phyloP scores from a whole-genome alignment of 805 yeast genomes.

The Starmerella davenportii region DNA sequence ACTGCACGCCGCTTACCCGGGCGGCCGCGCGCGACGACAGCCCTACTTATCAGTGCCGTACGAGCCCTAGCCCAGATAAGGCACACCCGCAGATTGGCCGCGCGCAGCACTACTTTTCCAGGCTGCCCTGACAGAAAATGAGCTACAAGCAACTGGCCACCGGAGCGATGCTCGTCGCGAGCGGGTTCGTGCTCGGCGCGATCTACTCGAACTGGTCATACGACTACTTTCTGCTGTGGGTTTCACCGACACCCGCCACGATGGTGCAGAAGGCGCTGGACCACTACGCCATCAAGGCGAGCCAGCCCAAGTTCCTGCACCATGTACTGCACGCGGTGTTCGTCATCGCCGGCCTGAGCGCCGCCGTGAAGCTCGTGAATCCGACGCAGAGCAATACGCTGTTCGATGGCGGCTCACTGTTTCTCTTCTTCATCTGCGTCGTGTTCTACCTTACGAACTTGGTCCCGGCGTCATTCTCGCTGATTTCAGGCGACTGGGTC shows the following conservation, averaged over 20 bases:
- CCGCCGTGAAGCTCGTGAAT: slow-evolving; percentile 60
- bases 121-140: too few species aligned
- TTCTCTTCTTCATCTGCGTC: slow-evolving; percentile 50
- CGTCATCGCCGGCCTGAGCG: slow-evolving; percentile 51
- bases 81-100: too few species aligned
- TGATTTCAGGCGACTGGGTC: slow-evolving; percentile 70
- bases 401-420: slow-evolving; percentile 78
- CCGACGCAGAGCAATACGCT: slow-evolving; percentile 72
- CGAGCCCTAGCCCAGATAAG: too few species aligned
- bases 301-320: slow-evolving; percentile 40
- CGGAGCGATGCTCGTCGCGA: slow-evolving; percentile 24
- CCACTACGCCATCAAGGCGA: slow-evolving; percentile 64
- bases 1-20: too few species aligned
- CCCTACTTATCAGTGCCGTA: too few species aligned
- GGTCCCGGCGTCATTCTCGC: slow-evolving; percentile 57
- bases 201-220: slow-evolving; percentile 66
- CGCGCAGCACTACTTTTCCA: too few species aligned
- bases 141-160: slow-evolving; percentile 19
- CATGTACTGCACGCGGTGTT: slow-evolving; percentile 46
- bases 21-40: too few species aligned
- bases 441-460: slow-evolving; percentile 76
- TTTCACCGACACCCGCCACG: slow-evolving; percentile 30
- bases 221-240: slow-evolving; percentile 61
- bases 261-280: slow-evolving; percentile 42
- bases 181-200: slow-evolving; percentile 67